Base-by-base conservation (phyloP, 257 asterid species). In the Cinchona pubescens region DNA sequence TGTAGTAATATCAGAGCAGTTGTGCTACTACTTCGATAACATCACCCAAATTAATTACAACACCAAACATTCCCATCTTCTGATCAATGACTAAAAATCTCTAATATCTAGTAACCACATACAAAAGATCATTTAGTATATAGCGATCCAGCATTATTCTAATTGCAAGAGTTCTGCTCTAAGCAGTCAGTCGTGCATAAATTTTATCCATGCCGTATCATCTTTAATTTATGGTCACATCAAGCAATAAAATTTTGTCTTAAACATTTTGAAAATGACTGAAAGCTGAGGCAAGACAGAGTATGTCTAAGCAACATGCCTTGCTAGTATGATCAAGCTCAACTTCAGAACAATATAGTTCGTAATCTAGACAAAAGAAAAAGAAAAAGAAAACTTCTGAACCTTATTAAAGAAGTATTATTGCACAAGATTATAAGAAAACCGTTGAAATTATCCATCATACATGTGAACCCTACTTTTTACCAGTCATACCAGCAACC, bases 401-500 rank as follows among this genome's bases (percentile, higher is more conserved):
- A 30, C 69, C 34, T 72, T 72, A 59, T 72, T 72, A 42, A 5
- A 42, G 25, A 19, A 15, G 25, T 27, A 27, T 1, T 58, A 58
- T 25, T 30, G 35, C 2, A 27, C 40, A 37, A 18, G 46, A 19
- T 15, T 43, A 58, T 27, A 63, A 7, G 7, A 30, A 77, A 49
- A 53, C 27, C 30, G 51, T 34, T 55, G 43, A 43, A 13, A 42
- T 51, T 69, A 61, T 58, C 46, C 67, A 12, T 32, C 55, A 37
- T 15, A 46, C 35, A 45, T 7, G 34, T 30, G 79, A 79, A 18
- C 64, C 76, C 76, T 83, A 76, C 42, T 87, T 90, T 80, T 87
- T 92, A 77, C 97, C 96, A 35, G 95, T 85, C 90, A 90, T 81
- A 27, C 93, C 93, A 45, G 93, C 88, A 63, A 92, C 91, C 34